These are phyloP conservation scores for Tieghemostelium lacteum DNA, from an alignment of 78 protist genomes.

Conservation along the genomic window DNA sequence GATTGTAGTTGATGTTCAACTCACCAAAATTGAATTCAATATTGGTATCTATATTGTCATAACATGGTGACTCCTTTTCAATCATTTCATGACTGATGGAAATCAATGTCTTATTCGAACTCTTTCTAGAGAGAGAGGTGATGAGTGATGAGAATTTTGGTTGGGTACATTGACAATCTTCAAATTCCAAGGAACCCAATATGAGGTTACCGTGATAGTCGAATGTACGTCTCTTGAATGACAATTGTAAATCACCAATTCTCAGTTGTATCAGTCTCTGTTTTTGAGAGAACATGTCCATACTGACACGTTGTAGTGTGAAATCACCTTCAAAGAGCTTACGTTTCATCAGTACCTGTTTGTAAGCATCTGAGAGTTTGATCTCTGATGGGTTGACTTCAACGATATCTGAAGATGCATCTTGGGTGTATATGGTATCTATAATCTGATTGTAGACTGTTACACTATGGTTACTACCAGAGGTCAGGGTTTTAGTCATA, in stretches of 20 bases:
- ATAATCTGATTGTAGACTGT: constrained; percentile 40
- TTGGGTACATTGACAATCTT: constrained; percentile 39
- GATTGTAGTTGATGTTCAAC: constrained; percentile 62
- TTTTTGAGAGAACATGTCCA: constrained; percentile 17
- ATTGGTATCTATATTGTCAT: constrained; percentile 13
- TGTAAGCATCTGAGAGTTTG: constrained; percentile 49
- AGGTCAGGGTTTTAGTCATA: constrained; percentile 10
- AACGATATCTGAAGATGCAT: constrained; percentile 4
- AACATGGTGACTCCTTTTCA: constrained; percentile 59
- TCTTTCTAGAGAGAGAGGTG: constrained; percentile 28
- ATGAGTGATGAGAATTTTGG: constrained; percentile 23
- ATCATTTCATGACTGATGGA: constrained; percentile 37
- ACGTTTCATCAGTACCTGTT: constrained; percentile 26
- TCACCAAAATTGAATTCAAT: constrained; percentile 65
- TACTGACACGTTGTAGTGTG: constrained; percentile 19
- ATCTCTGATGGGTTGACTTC: constrained; percentile 42
- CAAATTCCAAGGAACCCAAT: constrained; percentile 47
- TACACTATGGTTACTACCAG: neutral
- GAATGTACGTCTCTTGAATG: constrained; percentile 31
- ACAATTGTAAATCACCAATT: constrained; percentile 13
- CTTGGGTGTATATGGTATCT: constrained; percentile 34
- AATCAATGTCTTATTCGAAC: constrained; percentile 9
- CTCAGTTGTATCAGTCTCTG: constrained; percentile 26
- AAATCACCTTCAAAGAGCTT: constrained; percentile 64
- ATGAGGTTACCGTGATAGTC: constrained; percentile 28